These are phyloP conservation scores for Medicago truncatula DNA, from an alignment of 306 rosid species.

Conservation along the genomic window DNA sequence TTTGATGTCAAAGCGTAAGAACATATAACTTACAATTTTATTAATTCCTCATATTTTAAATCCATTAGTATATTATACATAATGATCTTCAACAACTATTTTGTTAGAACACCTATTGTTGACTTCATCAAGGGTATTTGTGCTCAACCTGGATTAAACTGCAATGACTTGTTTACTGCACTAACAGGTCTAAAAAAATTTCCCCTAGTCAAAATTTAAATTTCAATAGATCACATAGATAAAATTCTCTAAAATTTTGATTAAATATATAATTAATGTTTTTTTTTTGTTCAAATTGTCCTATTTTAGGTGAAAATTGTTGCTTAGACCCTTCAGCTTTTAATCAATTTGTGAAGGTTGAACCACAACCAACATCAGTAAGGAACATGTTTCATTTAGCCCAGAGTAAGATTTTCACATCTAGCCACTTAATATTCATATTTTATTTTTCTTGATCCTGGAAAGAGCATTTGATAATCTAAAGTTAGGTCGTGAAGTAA, in stretches of 20 bases:
- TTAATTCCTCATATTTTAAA: not conserved
- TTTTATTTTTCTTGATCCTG: too few relatives aligned
- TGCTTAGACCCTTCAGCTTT: slow-evolving; percentile 64
- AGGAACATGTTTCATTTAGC: slow-evolving; percentile 72
- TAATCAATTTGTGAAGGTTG: slow-evolving; percentile 47
- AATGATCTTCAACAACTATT: not conserved
- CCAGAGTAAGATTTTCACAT: slow-evolving; percentile 53
- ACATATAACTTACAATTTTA: not conserved
- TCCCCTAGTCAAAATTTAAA: not conserved
- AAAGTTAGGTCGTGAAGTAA: too few relatives aligned
- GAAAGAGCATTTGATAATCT: too few relatives aligned
- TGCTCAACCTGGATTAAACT: slow-evolving; percentile 45
- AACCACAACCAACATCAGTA: slow-evolving; percentile 70
- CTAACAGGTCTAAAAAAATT: slow-evolving; percentile 46
- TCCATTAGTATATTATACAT: not conserved
- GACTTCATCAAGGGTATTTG: slow-evolving; percentile 50
- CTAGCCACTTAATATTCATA: not conserved
- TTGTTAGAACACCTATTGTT: slow-evolving; percentile 41
- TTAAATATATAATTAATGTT: not conserved
- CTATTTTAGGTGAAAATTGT: slow-evolving; percentile 62
- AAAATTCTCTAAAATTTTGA: not conserved
- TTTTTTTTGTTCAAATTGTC: not conserved
- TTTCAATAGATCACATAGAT: not conserved
- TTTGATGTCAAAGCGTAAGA: slow-evolving; percentile 73
- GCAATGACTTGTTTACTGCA: slow-evolving; percentile 54